A percentile compares a stretch with the other conserved stretches of the same genome.
Conservation (phyloP, 208 protist genomes). For the Leishmania amazonensis region DNA sequence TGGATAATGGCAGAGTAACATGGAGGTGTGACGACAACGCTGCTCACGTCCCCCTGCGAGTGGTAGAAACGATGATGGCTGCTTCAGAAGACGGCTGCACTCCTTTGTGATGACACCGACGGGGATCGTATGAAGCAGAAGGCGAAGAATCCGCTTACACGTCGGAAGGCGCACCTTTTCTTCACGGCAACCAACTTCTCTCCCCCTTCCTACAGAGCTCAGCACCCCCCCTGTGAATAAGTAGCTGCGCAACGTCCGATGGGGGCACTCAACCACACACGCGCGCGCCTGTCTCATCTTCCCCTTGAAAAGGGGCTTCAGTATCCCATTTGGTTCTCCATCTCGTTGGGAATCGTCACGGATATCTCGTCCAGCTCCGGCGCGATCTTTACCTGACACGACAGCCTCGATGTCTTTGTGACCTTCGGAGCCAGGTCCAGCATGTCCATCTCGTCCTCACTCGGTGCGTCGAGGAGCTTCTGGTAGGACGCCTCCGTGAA, state of each 20-base stretch:
- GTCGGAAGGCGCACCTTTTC: background rate
- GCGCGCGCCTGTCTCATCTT: background rate
- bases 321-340: constrained; percentile 47
- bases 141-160: background rate
- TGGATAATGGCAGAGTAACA: background rate
- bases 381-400: constrained; percentile 77
- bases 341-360: constrained; percentile 65
- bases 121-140: background rate
- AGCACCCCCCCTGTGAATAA: background rate
- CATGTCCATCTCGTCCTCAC: constrained; percentile 96
- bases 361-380: constrained; percentile 49
- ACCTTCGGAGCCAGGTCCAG: constrained; percentile 81
- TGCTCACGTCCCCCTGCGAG: background rate
- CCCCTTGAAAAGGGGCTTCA: background rate
- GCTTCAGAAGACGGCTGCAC: background rate
- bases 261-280: background rate
- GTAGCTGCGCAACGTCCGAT: too few relatives aligned
- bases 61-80: background rate
- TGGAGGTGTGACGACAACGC: background rate
- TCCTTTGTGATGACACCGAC: background rate
- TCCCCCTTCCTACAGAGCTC: background rate
- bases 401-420: constrained; percentile 68
- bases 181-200: background rate
- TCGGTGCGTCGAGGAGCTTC: constrained; percentile 64
- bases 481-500: constrained; percentile 77